Evolutionary conservation across 2,329 filamentous ascomycete species (phyloP).

Genomic region (Orbilia brochopaga): DNA sequence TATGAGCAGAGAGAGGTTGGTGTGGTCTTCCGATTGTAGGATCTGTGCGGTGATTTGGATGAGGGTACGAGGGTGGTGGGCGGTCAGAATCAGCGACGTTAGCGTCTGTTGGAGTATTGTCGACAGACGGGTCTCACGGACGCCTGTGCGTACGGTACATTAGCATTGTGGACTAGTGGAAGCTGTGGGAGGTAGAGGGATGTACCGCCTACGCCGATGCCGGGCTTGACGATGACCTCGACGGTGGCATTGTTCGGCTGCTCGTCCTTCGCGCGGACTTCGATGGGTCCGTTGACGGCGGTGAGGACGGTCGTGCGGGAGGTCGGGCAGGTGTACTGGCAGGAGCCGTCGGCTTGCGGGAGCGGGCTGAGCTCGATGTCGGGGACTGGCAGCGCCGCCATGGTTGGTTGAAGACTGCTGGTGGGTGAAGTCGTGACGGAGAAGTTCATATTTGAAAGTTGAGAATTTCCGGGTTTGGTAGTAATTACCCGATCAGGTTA

Average conservation of each 20-base stretch:
- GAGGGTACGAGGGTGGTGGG: slow-evolving; percentile 76
- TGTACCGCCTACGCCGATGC: slow-evolving; percentile 78
- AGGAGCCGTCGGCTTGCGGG: slow-evolving; percentile 77
- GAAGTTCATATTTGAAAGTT: slow-evolving; percentile 4
- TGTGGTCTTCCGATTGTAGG: slow-evolving; percentile 69
- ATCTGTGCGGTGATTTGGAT: slow-evolving; percentile 85
- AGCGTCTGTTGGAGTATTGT: slow-evolving; percentile 74
- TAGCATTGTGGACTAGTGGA: slow-evolving; percentile 42
- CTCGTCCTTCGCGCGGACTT: slow-evolving; percentile 86
- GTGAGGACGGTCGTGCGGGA: slow-evolving; percentile 80
- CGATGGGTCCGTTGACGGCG: slow-evolving; percentile 89
- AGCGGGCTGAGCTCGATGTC: slow-evolving; percentile 58
- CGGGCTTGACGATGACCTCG: slow-evolving; percentile 87
- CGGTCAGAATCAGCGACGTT: slow-evolving; percentile 74
- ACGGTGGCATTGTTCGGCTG: slow-evolving; percentile 87
- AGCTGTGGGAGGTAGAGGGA: slow-evolving; percentile 16
- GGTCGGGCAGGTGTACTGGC: slow-evolving; percentile 64
- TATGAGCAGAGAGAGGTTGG: slow-evolving; percentile 72
- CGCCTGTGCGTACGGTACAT: slow-evolving; percentile 59
- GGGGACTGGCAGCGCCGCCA: slow-evolving; percentile 16
- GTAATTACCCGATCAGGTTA: slow-evolving; percentile 18
- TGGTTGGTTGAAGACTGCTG: slow-evolving; percentile 7
- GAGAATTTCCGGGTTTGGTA: slow-evolving; percentile 38
- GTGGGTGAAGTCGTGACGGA: slow-evolving; percentile 5
- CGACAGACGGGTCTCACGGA: slow-evolving; percentile 82